A percentile compares a stretch with the other conserved stretches of the same genome.
Conservation (phyloP, 352 stramenopile species). For the Thraustochytrium striatum region DNA sequence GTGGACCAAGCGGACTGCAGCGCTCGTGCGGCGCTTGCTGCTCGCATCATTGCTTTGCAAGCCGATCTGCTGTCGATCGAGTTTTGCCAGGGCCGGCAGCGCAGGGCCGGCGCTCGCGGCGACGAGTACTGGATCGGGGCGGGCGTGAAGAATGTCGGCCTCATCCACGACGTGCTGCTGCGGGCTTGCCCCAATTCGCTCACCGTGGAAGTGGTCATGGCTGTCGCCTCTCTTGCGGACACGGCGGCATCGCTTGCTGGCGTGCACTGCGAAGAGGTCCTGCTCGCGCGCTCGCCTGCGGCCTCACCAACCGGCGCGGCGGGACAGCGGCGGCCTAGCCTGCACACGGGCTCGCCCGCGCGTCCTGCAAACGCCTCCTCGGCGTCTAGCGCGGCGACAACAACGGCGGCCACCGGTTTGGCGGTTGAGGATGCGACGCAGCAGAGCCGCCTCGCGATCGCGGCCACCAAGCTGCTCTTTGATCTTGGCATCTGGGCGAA, state of each 20-base stretch:
- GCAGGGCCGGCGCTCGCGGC: background rate
- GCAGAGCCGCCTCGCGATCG: background rate
- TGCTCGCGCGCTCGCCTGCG: too few relatives aligned
- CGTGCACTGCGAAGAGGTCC: background rate
- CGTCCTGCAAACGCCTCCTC: too few relatives aligned
- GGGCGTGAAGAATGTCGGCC: background rate
- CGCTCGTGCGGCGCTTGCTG: background rate
- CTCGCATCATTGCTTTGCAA: constrained; percentile 1
- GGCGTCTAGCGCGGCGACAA: too few relatives aligned
- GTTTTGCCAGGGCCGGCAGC: constrained; percentile 1
- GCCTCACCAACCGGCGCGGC: too few relatives aligned
- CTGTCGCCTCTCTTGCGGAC: constrained; percentile 3
- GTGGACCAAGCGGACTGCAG: background rate
- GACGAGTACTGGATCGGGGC: constrained; percentile 3
- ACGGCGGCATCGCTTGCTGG: background rate
- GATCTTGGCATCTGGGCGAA: constrained; percentile 36
- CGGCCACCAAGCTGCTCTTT: background rate
- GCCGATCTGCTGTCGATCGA: constrained; percentile 23
- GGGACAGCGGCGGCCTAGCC: too few relatives aligned
- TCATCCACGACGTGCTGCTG: background rate
- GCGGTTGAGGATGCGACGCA: too few relatives aligned
- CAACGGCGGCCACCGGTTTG: too few relatives aligned
- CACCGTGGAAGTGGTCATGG: background rate
- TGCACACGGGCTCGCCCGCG: too few relatives aligned
- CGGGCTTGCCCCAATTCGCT: background rate